Evolutionary conservation across 2,329 filamentous ascomycete genomes (phyloP).

Genomic region (Gyromitra esculenta): DNA sequence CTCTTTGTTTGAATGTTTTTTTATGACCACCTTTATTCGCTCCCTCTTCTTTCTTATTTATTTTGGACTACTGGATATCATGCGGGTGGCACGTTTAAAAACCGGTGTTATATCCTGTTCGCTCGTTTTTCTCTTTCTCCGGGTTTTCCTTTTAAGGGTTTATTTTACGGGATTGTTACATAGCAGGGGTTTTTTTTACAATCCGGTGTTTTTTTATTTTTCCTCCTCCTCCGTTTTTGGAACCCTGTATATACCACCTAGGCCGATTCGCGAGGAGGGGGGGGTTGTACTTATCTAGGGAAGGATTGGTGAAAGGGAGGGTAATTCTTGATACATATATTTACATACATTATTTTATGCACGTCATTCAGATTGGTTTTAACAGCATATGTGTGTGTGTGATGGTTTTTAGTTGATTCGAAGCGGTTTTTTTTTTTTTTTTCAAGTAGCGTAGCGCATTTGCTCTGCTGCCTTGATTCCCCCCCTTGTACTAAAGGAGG

Average conservation of each 20-base stretch:
- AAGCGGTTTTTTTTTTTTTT: too few species aligned
- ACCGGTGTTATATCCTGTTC: conserved; percentile 38
- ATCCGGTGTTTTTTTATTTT: conserved; percentile 26
- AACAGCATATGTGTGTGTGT: background rate
- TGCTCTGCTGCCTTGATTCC: too few species aligned
- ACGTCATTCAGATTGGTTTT: conserved; percentile 13
- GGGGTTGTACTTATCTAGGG: conserved; percentile 30
- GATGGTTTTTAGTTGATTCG: background rate
- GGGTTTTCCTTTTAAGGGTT: conserved; percentile 15
- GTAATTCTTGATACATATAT: conserved; percentile 43
- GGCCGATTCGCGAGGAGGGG: background rate
- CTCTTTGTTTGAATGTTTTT: conserved; percentile 36
- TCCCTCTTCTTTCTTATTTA: conserved; percentile 12
- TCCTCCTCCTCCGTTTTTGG: conserved; percentile 8
- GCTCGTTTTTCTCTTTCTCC: conserved; percentile 19
- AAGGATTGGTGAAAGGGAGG: conserved; percentile 26
- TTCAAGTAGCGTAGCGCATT: too few species aligned
- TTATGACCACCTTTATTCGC: conserved; percentile 24
- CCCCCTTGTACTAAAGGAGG: background rate
- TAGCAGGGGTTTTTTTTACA: conserved; percentile 9
- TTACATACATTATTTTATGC: conserved; percentile 26
- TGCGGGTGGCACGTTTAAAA: conserved; percentile 25
- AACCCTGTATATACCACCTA: conserved; percentile 43
- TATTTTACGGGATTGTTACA: conserved; percentile 23
- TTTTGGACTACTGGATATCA: conserved; percentile 12